These are phyloP conservation scores for Vitis cinerea DNA, from an alignment of 164 flowering plant species.

Conservation along the genomic window DNA sequence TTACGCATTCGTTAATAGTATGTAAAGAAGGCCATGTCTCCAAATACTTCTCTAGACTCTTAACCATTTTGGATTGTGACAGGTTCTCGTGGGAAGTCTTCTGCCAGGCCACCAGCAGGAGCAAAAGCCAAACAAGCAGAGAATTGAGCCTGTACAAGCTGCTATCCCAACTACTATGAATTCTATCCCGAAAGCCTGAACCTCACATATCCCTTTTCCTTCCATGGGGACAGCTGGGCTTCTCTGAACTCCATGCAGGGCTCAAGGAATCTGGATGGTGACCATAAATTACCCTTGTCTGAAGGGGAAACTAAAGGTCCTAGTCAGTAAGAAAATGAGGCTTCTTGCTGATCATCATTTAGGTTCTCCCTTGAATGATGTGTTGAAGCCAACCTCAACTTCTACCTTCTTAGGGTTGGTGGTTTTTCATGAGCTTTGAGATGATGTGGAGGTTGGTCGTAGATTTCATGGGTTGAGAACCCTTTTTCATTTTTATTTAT, in stretches of 20 bases:
- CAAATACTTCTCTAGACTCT: not conserved
- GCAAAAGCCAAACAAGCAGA: conserved; percentile 49
- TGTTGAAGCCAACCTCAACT: too few relatives aligned
- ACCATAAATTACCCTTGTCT: conserved; percentile 18
- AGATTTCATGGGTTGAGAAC: too few relatives aligned
- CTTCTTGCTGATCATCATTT: conserved; percentile 18
- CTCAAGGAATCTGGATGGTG: conserved; percentile 12
- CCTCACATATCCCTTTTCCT: conserved; percentile 15
- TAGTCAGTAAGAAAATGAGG: conserved; percentile 28
- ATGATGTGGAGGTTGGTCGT: too few relatives aligned
- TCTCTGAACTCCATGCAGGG: conserved; percentile 25
- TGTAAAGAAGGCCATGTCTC: too few relatives aligned
- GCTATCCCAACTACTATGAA: conserved; percentile 9
- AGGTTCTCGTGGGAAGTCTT: conserved; percentile 63
- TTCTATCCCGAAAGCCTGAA: conserved; percentile 21
- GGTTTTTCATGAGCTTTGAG: too few relatives aligned
- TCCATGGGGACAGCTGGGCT: conserved; percentile 28
- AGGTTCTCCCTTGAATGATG: too few relatives aligned
- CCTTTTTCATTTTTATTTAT: too few relatives aligned
- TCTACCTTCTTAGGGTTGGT: too few relatives aligned
- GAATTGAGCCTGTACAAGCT: conserved; percentile 20
- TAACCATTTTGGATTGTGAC: conserved; percentile 11
- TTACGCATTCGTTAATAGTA: too few relatives aligned
- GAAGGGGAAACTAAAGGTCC: conserved; percentile 30
- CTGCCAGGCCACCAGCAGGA: conserved; percentile 53